Base-by-base conservation (phyloP, 2,329 filamentous ascomycete species). In the Coniella vitis region DNA sequence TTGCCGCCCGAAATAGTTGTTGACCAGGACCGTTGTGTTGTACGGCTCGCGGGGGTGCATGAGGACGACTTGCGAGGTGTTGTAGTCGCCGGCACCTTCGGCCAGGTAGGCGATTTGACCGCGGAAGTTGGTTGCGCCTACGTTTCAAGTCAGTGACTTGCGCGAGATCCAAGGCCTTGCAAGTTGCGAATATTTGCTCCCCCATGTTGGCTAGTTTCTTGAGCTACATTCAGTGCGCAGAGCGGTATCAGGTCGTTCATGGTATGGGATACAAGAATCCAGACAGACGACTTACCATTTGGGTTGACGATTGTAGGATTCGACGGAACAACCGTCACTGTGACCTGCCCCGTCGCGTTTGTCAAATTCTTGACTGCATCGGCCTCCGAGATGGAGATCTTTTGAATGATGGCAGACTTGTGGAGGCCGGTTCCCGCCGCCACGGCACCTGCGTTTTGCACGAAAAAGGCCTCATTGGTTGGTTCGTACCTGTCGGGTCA, bases 1-100 rank as follows among this genome's bases (percentile, higher is more conserved):
- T 36, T 74, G 69, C 3, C 78, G 71, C 16, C 79, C 78, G 43
- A 78, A 78, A 59, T 69, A 84, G 60, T 77, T 79, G 55, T 79
- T 79, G 14, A 84, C 49, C 12, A 84, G 63, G 0, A 72, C 70
- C 4, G 72, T 73, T 0, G 71, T 72, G 55, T 76, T 78, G 58
- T 76, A 76, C 0, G 74, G 75, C 14, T 65, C 63, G 13, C 55
- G 38, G 0, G 71, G 70, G 48, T 72, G 69, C 68, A 75, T 67
- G 1, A 71, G 54, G 25, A 68, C 64, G 4, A 74, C 58, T 0
- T 67, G 63, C 0, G 72, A 64, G 0, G 69, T 47, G 4, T 64
- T 59, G n/a, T 65, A 52, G 1, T 65, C 63, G 7, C 75, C 75
- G 44, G 74, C 72, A 0, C 75, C 75, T 55, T 78, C 73, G 0